A percentile compares a stretch with the other conserved stretches of the same genome.
These are phyloP conservation scores for Hypoxylon lienhwacheense DNA, from an alignment of 495 filamentous ascomycete species.

Conservation along the genomic window DNA sequence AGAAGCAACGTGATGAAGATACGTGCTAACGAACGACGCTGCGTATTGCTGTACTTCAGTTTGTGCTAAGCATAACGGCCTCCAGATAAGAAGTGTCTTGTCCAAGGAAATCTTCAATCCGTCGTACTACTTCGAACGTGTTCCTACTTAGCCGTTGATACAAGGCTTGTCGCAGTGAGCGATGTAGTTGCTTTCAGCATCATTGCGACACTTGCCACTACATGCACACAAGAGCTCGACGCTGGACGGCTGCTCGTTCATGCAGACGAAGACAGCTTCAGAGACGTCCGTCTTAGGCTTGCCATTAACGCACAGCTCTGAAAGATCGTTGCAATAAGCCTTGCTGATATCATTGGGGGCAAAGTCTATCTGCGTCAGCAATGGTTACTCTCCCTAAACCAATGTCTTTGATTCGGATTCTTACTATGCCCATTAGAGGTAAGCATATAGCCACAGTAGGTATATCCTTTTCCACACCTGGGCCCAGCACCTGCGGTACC, in stretches of 20 bases:
- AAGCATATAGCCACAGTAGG: conserved; percentile 51
- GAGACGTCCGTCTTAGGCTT: conserved; percentile 44
- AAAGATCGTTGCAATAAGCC: conserved; percentile 45
- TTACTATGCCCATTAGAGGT: conserved; percentile 43
- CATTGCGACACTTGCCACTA: conserved; percentile 44
- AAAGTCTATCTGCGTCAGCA: conserved; percentile 37
- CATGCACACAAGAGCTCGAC: conserved; percentile 48
- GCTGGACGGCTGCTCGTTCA: conserved; percentile 36
- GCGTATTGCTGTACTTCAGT: conserved; percentile 10
- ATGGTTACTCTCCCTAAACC: neutral
- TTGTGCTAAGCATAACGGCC: conserved; percentile 13
- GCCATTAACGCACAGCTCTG: conserved; percentile 42
- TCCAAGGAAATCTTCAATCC: neutral
- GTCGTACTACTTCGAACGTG: neutral
- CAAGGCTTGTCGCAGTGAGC: conserved; percentile 39
- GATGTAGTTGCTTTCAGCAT: conserved; percentile 37
- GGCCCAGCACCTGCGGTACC: conserved; percentile 22
- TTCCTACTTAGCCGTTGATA: conserved; percentile 24
- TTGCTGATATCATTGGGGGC: conserved; percentile 43
- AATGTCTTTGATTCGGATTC: neutral
- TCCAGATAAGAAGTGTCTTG: conserved; percentile 4
- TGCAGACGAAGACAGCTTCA: conserved; percentile 48
- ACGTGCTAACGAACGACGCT: conserved; percentile 16
- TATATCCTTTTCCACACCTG: conserved; percentile 48
- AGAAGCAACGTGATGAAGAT: no score